Evolutionary conservation across 352 stramenopile genomes (phyloP).

Genomic region (Globisporangium solare): DNA sequence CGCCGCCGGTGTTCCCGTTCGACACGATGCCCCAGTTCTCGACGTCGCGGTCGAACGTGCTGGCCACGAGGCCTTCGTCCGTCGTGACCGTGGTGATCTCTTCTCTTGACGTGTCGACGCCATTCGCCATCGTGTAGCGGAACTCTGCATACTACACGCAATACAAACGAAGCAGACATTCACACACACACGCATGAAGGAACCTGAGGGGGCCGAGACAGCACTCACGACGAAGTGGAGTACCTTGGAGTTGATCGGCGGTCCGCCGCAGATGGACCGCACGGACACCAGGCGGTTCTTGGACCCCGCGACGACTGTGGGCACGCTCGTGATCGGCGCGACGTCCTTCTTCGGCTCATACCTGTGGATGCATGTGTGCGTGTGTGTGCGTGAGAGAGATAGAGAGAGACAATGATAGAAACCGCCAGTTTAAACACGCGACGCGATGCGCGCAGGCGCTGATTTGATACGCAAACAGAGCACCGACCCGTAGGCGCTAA

Average conservation of each 20-base stretch:
- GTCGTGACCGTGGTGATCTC: constrained; percentile 80
- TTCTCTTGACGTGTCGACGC: constrained; percentile 47
- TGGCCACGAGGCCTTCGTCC: constrained; percentile 65
- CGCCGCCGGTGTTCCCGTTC: constrained; percentile 38
- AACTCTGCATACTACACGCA: constrained; percentile 79
- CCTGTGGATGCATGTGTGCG: constrained; percentile 17
- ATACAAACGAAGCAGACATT: constrained; percentile 1
- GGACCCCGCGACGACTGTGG: constrained; percentile 68
- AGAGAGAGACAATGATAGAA: not conserved
- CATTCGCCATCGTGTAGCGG: constrained; percentile 81
- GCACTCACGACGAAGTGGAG: not conserved
- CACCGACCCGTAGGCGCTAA: constrained; percentile 78
- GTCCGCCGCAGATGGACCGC: constrained; percentile 52
- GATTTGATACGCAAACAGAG: too few species aligned
- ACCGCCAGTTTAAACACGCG: not conserved
- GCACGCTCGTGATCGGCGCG: constrained; percentile 47
- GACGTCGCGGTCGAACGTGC: constrained; percentile 69
- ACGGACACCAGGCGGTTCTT: constrained; percentile 86
- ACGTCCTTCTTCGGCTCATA: constrained; percentile 81
- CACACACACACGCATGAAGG: constrained; percentile 1
- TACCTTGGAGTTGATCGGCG: constrained; percentile 60
- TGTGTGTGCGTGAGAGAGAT: too few species aligned
- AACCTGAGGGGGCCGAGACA: not conserved
- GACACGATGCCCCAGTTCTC: constrained; percentile 79
- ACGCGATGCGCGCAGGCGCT: too few species aligned